Percentiles rank a stretch among this genome's conserved stretches.
Evolutionary conservation across 2,329 filamentous ascomycete species (phyloP).

Genomic region (Diplocarpon rosae): DNA sequence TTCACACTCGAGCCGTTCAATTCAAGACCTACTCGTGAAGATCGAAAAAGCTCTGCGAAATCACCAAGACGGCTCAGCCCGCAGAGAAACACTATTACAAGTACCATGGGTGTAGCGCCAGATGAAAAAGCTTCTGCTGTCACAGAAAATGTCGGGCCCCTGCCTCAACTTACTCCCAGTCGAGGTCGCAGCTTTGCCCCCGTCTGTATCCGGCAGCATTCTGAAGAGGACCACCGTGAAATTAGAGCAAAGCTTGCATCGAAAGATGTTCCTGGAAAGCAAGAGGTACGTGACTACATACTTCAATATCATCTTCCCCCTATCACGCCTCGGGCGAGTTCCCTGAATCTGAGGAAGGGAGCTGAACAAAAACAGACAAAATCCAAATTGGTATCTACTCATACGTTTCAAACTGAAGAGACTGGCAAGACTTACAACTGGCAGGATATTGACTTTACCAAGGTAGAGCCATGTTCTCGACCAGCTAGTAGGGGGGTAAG

Average conservation of each 20-base stretch:
- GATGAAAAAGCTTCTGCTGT: neutral
- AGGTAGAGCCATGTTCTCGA: constrained; percentile 6
- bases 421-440: constrained; percentile 16
- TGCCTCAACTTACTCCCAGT: constrained; percentile 12
- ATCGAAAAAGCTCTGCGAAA: constrained; percentile 10
- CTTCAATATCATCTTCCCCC: constrained; percentile 11
- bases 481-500: neutral
- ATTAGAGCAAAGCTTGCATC: constrained; percentile 12
- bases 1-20: constrained; percentile 10
- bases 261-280: constrained; percentile 15
- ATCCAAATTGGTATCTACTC: constrained; percentile 4
- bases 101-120: neutral
- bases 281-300: constrained; percentile 21
- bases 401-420: neutral
- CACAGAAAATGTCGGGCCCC: neutral
- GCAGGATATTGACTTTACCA: constrained; percentile 16
- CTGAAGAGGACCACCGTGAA: constrained; percentile 13
- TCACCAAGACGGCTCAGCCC: constrained; percentile 15
- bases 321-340: constrained; percentile 18
- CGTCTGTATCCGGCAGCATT: constrained; percentile 10
- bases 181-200: constrained; percentile 4
- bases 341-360: constrained; percentile 13
- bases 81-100: neutral
- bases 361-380: constrained; percentile 10
- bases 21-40: neutral